Evolutionary conservation across 1,139 yeast species (phyloP).

Genomic region (Yamadazyma jaroonii): DNA sequence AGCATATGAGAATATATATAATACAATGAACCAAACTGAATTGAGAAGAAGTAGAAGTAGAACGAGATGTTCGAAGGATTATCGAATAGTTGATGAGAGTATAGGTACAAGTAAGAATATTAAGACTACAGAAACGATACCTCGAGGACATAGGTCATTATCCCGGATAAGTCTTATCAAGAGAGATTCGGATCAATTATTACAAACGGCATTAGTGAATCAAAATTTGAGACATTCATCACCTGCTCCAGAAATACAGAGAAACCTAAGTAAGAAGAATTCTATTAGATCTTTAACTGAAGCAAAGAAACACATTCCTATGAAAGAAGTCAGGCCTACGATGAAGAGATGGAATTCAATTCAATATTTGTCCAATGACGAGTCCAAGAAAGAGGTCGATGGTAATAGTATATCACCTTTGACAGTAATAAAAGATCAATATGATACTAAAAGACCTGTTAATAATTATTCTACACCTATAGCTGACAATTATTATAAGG

Average conservation of each 20-base stretch:
- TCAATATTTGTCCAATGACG: constrained; percentile 12
- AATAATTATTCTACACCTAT: constrained; percentile 10
- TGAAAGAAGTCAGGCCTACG: constrained; percentile 17
- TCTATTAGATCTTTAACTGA: constrained; percentile 3
- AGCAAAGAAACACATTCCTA: constrained; percentile 18
- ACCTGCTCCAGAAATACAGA: constrained; percentile 6
- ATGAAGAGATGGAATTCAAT: constrained; percentile 26
- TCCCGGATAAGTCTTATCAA: constrained; percentile 8
- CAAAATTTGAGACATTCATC: constrained; percentile 8
- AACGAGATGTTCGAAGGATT: constrained; percentile 12
- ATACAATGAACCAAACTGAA: constrained; percentile 1
- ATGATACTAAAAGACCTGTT: constrained; percentile 25
- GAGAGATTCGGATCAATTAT: constrained; percentile 8
- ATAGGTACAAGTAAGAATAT: constrained; percentile 6
- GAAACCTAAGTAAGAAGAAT: background rate
- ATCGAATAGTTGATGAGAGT: constrained; percentile 12
- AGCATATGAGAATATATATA: too few species aligned
- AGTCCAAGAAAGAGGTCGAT: constrained; percentile 2
- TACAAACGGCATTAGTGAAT: constrained; percentile 14
- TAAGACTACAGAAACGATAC: constrained; percentile 1
- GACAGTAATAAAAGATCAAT: constrained; percentile 28
- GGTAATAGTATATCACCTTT: constrained; percentile 25
- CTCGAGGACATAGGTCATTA: constrained; percentile 12
- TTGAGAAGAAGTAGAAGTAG: constrained; percentile 7
- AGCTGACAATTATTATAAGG: constrained; percentile 24